Conservation (phyloP, 352 stramenopile genomes). For the Vaucheria bursata region DNA sequence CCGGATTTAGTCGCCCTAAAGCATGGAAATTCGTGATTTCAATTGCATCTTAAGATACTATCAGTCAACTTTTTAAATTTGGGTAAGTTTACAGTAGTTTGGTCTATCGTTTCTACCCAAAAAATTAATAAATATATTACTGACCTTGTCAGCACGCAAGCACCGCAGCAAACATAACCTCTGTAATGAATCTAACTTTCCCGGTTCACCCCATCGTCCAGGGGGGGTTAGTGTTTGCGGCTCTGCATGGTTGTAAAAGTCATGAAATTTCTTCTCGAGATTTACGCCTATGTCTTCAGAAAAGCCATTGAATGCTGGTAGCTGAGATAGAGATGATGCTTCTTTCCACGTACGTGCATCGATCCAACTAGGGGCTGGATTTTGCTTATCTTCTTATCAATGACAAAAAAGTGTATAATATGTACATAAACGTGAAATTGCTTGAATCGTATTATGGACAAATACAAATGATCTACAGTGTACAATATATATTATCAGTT, state of each 20-base stretch:
- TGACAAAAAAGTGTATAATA: no score
- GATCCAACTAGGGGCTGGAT: slow-evolving; percentile 58
- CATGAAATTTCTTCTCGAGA: slow-evolving; percentile 50
- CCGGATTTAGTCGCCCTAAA: no score
- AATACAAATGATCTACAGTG: no score
- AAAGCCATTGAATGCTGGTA: slow-evolving; percentile 51
- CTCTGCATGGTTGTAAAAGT: slow-evolving; percentile 75
- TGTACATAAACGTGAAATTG: no score
- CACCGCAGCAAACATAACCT: slow-evolving; percentile 79
- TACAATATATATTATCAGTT: no score
- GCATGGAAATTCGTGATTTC: no score
- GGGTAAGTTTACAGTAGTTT: no score
- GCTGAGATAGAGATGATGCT: slow-evolving; percentile 47
- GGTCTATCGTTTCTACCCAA: no score
- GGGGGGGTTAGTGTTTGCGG: slow-evolving; percentile 60
- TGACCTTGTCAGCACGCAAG: slow-evolving; percentile 74
- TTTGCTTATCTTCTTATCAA: not conserved
- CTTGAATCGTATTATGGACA: no score
- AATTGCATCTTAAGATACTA: no score
- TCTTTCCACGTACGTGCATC: slow-evolving; percentile 58
- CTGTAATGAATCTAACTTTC: slow-evolving; percentile 70
- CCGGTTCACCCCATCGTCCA: slow-evolving; percentile 50
- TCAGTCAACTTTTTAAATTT: no score
- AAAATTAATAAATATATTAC: no score
- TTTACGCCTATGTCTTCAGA: slow-evolving; percentile 28